These are phyloP conservation scores for Phragmites australis DNA, from an alignment of 176 grass and related monocot species.

Conservation along the genomic window DNA sequence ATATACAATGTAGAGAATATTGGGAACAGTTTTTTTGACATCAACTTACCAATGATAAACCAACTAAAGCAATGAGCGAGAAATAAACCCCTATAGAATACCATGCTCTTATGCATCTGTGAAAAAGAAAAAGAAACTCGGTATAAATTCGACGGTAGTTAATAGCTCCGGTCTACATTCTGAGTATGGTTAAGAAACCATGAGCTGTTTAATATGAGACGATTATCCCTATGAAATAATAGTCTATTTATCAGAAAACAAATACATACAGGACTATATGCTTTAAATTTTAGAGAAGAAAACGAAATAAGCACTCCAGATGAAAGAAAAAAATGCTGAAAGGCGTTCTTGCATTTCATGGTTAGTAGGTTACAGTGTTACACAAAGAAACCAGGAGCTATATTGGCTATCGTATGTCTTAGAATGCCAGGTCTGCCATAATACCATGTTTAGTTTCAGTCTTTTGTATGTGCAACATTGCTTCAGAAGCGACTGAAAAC, in stretches of 20 bases:
- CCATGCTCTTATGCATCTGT: constrained; percentile 69
- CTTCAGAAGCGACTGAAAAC: constrained; percentile 10
- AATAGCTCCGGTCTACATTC: background rate
- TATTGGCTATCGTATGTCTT: background rate
- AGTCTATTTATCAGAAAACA: background rate
- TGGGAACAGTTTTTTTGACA: constrained; percentile 7
- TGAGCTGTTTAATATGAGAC: background rate
- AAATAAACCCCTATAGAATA: constrained; percentile 75
- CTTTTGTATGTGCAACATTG: background rate
- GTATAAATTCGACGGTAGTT: constrained; percentile 4
- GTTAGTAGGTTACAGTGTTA: background rate
- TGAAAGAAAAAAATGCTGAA: background rate
- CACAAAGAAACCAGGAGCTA: background rate
- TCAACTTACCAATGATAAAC: constrained; percentile 70
- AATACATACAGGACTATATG: background rate
- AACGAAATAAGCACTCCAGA: background rate
- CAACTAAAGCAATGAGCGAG: constrained; percentile 56
- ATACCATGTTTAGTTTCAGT: constrained; percentile 25
- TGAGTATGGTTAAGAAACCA: constrained; percentile 22
- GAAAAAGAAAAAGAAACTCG: constrained; percentile 22
- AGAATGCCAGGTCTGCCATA: constrained; percentile 8
- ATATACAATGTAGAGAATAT: constrained; percentile 11
- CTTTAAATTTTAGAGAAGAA: background rate
- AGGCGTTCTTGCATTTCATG: background rate
- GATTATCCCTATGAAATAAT: background rate